phyloP scores from a whole-genome alignment of 208 protist species.

The Tritrichomonas musculus region DNA sequence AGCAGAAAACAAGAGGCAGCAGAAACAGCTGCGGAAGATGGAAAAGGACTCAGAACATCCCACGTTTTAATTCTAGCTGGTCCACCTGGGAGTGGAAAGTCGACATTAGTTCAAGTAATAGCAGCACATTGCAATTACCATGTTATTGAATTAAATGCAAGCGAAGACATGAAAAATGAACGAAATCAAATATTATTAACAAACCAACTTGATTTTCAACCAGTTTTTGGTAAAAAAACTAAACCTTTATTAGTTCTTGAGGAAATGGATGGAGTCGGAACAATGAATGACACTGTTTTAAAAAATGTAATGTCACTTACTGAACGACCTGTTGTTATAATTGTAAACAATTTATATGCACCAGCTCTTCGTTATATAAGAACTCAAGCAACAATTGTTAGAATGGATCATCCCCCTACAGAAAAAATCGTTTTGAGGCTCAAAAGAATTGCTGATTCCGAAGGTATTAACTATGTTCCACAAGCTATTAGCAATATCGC shows the following conservation, averaged over 20 bases:
- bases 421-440: background rate
- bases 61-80: slow-evolving; percentile 11
- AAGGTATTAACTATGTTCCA: background rate
- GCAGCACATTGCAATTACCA: background rate
- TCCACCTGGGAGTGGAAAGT: background rate
- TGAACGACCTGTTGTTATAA: background rate
- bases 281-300: background rate
- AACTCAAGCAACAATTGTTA: background rate
- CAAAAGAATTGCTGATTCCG: background rate
- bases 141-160: slow-evolving; percentile 13
- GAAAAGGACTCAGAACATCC: background rate
- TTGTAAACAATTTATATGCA: slow-evolving; percentile 15
- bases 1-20: background rate
- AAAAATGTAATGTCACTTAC: background rate
- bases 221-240: background rate
- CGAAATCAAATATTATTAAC: background rate
- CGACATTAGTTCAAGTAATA: background rate
- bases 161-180: background rate
- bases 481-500: background rate
- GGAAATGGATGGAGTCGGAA: slow-evolving; percentile 32
- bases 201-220: slow-evolving; percentile 22
- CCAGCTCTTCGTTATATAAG: background rate
- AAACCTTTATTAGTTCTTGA: slow-evolving; percentile 1
- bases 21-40: background rate
- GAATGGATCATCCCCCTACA: background rate